Percentiles rank a stretch among this genome's conserved stretches.
Evolutionary conservation across 148 eudicot genomes (phyloP).

Genomic region (Camellia sinensis): DNA sequence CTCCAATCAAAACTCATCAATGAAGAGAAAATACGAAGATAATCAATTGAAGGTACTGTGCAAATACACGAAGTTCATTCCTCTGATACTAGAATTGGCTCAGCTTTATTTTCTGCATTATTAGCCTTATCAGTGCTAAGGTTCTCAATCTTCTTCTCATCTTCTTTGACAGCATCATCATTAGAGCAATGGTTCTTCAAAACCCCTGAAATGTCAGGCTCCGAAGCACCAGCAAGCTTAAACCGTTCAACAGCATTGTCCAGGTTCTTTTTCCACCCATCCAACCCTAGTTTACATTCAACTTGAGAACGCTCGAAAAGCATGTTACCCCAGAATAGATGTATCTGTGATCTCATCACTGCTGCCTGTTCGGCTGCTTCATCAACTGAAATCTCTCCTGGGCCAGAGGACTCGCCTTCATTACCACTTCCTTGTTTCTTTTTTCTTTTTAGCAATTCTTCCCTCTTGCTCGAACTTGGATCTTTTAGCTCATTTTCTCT

Average conservation of each 20-base stretch:
- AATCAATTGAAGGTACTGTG: slow-evolving; percentile 8
- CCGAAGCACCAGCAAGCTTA: slow-evolving; percentile 94
- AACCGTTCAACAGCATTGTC: slow-evolving; percentile 76
- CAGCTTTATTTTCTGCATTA: slow-evolving; percentile 25
- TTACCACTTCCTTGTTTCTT: slow-evolving; percentile 50
- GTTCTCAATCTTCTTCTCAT: slow-evolving; percentile 44
- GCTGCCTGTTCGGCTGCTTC: slow-evolving; percentile 89
- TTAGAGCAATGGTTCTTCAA: slow-evolving; percentile 82
- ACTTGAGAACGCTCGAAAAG: slow-evolving; percentile 87
- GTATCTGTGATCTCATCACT: slow-evolving; percentile 90
- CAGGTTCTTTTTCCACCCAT: slow-evolving; percentile 65
- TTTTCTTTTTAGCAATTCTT: slow-evolving; percentile 59
- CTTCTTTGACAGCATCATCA: slow-evolving; percentile 32
- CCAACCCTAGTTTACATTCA: slow-evolving; percentile 60
- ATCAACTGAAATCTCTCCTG: slow-evolving; percentile 65
- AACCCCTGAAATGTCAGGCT: slow-evolving; percentile 71
- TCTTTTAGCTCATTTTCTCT: slow-evolving; percentile 77
- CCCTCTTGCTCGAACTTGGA: slow-evolving; percentile 54
- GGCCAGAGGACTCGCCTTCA: slow-evolving; percentile 47
- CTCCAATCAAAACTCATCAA: background rate
- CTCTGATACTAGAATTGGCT: slow-evolving; percentile 9
- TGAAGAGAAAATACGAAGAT: background rate
- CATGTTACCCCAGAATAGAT: slow-evolving; percentile 97
- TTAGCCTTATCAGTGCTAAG: slow-evolving; percentile 14
- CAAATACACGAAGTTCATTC: slow-evolving; percentile 13